Evolutionary conservation across 352 stramenopile genomes (phyloP), one percentile per base, ranked within the genome.

Genomic region (Bremia lactucae): DNA sequence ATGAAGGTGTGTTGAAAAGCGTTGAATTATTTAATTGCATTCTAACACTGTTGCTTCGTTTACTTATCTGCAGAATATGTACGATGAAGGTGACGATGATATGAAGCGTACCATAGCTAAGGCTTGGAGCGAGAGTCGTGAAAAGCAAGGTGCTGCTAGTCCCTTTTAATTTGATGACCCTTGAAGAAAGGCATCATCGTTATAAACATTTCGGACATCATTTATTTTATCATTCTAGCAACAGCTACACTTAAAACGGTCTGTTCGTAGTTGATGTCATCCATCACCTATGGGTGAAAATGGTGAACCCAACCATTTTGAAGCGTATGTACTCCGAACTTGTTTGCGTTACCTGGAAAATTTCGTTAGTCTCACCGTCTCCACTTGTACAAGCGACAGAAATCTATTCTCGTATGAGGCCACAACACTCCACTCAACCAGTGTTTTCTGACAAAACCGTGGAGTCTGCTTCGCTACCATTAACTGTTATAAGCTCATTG

Each of bases 91-190:
- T 10, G 82, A 94, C 50, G 80, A 87, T 16, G 72, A 94, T 18
- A 89, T 92, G 80, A 94, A 92, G 71, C 68, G 76, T 39, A 91
- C 82, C 33, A 94, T 94, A 37, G 80, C 79, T 40, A 85, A 94
- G 58, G 82, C 82, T n/a, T 92, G 79, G 80, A 71, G 21, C 19
- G 80, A 94, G 52, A 91, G 74, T 46, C 75, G 76, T 8, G 57
- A 84, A 10, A 94, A 94, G 55, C 71, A 58, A 14, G 59, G 49
- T 2, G 55, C 49, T 55, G 53, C 49, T 0, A 57, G 41, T 25
- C 56, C 51, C 1, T 65, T 65, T 21, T 65, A 59, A 49, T 15
- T 14, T 20, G 16, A 28, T 38, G 23, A 42, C 16, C 6, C 43
- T 28, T 14, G 2, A 3, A 31, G n/a, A 54, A 36, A 29, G 38